Conservation (phyloP, 1,284 basidiomycete species). For the Fistulina hepatica region DNA sequence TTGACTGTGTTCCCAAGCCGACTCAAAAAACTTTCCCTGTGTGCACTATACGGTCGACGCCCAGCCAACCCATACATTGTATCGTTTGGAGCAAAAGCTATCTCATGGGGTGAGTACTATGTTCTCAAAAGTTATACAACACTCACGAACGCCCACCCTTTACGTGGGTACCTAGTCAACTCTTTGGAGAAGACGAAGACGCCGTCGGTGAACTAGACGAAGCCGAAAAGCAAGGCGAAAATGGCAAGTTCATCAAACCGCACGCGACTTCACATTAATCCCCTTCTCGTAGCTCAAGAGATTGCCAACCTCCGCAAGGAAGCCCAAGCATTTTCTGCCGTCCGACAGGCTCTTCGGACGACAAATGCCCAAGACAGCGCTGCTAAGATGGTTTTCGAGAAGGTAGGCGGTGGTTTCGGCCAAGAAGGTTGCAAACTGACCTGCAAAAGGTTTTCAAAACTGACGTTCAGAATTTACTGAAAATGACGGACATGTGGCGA, state of each 20-base stretch:
- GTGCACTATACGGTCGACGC: conserved; percentile 96
- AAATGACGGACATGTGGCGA: conserved; percentile 99
- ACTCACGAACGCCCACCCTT: background rate
- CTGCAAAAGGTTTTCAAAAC: conserved; percentile 66
- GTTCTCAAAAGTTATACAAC: no score
- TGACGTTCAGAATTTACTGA: conserved; percentile 83
- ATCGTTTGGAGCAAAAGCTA: conserved; percentile 99
- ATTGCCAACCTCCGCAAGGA: conserved; percentile 86
- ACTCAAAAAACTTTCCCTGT: conserved; percentile 94
- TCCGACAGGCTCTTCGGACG: conserved; percentile 55
- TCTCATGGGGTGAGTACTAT: conserved; percentile 75
- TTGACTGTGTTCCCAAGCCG: conserved; percentile 84
- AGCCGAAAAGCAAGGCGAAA: conserved; percentile 81
- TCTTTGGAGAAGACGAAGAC: conserved; percentile 88
- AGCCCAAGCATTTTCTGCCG: conserved; percentile 76
- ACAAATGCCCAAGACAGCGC: conserved; percentile 36
- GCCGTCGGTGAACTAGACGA: conserved; percentile 71
- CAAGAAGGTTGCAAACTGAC: no score
- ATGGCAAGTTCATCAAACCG: conserved; percentile 42
- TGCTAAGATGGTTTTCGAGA: conserved; percentile 72
- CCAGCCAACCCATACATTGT: conserved; percentile 95
- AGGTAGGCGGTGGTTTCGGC: conserved; percentile 40
- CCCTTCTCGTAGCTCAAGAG: conserved; percentile 58
- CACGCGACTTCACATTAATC: conserved; percentile 3
- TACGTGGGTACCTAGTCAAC: conserved; percentile 47